phyloP scores from a whole-genome alignment of 106 monocot species.

The Narthecium ossifragum region DNA sequence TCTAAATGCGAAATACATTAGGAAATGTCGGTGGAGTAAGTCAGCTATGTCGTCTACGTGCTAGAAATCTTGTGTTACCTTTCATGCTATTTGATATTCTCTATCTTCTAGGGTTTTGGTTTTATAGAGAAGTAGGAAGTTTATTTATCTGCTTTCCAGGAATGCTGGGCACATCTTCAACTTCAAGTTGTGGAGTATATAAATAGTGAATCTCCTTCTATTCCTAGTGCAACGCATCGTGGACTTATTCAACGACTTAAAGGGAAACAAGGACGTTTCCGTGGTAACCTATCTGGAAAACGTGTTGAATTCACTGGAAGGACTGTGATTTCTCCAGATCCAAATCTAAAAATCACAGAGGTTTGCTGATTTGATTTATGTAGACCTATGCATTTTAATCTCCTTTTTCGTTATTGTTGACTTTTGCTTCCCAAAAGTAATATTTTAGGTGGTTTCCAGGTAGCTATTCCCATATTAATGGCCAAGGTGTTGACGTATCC shows the following conservation, averaged over 20 bases:
- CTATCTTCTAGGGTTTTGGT: too few relatives aligned
- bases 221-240: slow-evolving; percentile 54
- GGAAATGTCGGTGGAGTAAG: too few relatives aligned
- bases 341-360: slow-evolving; percentile 98
- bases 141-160: slow-evolving; percentile 29
- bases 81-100: too few relatives aligned
- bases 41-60: too few relatives aligned
- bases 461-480: slow-evolving; percentile 86
- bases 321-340: slow-evolving; percentile 99
- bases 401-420: neutral
- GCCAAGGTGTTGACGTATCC: slow-evolving; percentile 81
- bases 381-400: neutral
- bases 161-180: slow-evolving; percentile 78
- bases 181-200: slow-evolving; percentile 75
- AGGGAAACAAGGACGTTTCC: slow-evolving; percentile 95
- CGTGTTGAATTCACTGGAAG: slow-evolving; percentile 94
- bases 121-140: too few relatives aligned
- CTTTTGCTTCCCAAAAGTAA: neutral
- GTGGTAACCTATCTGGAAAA: slow-evolving; percentile 92
- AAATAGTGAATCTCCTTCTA: slow-evolving; percentile 83
- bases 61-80: too few relatives aligned
- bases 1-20: too few relatives aligned
- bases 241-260: slow-evolving; percentile 92
- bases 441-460: slow-evolving; percentile 34
- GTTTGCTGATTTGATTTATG: slow-evolving; percentile 19